These are phyloP conservation scores for Suillus subalutaceus DNA, from an alignment of 768 basidiomycete species.

Conservation along the genomic window DNA sequence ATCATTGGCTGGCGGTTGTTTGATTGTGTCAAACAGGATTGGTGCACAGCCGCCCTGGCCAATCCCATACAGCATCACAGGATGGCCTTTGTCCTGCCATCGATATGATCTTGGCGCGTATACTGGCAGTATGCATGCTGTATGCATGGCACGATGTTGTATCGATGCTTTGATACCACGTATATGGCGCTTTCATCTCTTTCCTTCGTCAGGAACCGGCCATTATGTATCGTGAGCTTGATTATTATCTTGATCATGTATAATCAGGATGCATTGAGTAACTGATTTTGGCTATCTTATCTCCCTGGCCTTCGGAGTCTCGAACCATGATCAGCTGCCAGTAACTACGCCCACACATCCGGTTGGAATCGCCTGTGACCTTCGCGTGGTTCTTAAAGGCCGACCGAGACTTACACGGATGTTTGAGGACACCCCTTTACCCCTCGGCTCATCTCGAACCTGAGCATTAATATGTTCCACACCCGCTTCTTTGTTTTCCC, in stretches of 20 bases:
- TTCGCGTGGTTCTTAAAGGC: not conserved
- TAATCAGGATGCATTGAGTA: not conserved
- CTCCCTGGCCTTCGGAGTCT: not conserved
- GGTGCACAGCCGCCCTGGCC: not conserved
- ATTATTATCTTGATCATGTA: slow-evolving; percentile 15
- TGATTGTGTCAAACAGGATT: not conserved
- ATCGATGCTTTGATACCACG: not conserved
- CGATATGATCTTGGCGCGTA: not conserved
- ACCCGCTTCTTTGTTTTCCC: not conserved
- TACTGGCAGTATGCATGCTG: not conserved
- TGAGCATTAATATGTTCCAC: not conserved
- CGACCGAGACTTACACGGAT: not conserved
- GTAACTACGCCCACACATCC: not conserved
- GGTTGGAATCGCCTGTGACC: not conserved
- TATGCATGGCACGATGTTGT: not conserved
- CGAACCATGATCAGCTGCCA: not conserved
- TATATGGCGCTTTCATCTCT: not conserved
- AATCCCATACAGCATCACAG: not conserved
- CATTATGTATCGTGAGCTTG: slow-evolving; percentile 15
- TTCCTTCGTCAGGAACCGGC: not conserved
- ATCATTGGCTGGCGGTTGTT: slow-evolving; percentile 4
- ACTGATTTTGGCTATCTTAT: slow-evolving; percentile 6
- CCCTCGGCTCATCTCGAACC: not conserved
- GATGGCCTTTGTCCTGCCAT: not conserved
- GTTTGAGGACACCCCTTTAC: not conserved